Base-by-base conservation (phyloP, 495 filamentous ascomycete genomes). In the Annulohypoxylon maeteangense region DNA sequence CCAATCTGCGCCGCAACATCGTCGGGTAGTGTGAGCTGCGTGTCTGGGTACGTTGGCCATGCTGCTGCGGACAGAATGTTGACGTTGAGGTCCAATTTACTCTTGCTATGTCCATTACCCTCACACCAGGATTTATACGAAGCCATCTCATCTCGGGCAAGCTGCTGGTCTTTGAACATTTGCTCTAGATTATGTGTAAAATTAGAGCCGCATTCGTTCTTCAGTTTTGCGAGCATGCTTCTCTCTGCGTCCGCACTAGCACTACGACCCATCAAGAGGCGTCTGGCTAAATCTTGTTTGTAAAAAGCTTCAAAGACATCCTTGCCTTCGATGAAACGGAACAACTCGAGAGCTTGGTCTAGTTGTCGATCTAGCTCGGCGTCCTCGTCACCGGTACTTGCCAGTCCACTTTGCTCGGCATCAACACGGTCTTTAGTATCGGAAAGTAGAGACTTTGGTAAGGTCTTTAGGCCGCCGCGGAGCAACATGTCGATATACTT, bases 261-360 rank as follows among this genome's bases (percentile, higher is more conserved):
- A 76, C 93, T 97, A 66, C 94, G 88, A 31, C 89, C 90, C 90
- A 98, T 92, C 42, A 99, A 83, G 22, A 99, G 82, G 27, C 95
- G 88, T 7, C 93, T 87, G 1, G 96, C 94, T 51, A 99, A 88
- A 75, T 97, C 95, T 65, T 93, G 95, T 84, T 98, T 98, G 85
- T 99, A 99, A 74, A 99, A 98, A 4, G 94, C 95, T 74, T 98
- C 95, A 72, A 99, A 99, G 0, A 97, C 93, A 42, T 94, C 94
- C 77, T 98, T 99, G 22, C 96, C 95, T 75, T 98, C 91, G 63
- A 99, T 93, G 78, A 98, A 98, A 4, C 95, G 88, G 84, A 99
- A 99, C 6, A 99, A 85, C 70, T 98, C 94, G 2, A 99, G 83
- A 10, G 91, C 93, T 75, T 94, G 89, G 67, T 98, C 95, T 29